A percentile compares a stretch with the other conserved stretches of the same genome.
Evolutionary conservation across 2,329 filamentous ascomycete genomes (phyloP).

Genomic region (Mollisiaceae sp.): DNA sequence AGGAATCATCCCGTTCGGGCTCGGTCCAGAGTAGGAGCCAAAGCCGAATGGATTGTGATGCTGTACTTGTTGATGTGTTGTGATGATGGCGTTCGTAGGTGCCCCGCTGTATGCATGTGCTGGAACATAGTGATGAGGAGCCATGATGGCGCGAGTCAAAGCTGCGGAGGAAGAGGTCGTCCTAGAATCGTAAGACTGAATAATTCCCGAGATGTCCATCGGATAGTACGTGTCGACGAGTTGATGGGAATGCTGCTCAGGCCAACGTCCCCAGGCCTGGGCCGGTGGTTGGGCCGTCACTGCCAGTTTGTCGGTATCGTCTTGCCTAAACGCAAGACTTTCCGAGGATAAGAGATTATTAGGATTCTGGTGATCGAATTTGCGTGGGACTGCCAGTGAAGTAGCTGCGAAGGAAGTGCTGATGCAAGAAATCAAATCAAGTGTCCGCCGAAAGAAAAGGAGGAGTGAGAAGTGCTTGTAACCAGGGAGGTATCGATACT

Average conservation of each 20-base stretch:
- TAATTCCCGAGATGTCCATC: constrained; percentile 53
- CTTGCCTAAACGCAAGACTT: constrained; percentile 44
- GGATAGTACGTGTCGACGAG: constrained; percentile 35
- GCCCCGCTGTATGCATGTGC: constrained; percentile 51
- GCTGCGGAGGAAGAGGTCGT: constrained; percentile 41
- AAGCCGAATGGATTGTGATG: constrained; percentile 52
- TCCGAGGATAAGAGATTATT: constrained; percentile 6
- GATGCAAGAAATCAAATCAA: constrained; percentile 21
- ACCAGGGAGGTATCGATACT: constrained; percentile 2
- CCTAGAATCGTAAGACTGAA: constrained; percentile 55
- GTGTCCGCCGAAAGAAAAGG: constrained; percentile 34
- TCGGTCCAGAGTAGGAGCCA: constrained; percentile 41
- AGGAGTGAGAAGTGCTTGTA: constrained; percentile 29
- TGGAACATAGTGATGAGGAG: constrained; percentile 53
- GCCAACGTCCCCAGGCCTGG: constrained; percentile 59
- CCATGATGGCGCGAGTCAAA: constrained; percentile 51
- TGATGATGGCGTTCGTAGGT: constrained; percentile 49
- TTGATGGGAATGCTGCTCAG: constrained; percentile 49
- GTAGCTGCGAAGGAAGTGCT: constrained; percentile 13
- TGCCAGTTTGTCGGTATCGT: constrained; percentile 50
- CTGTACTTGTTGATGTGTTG: constrained; percentile 45
- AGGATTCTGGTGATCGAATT: constrained; percentile 5
- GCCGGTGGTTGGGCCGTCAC: constrained; percentile 53
- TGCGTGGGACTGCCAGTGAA: constrained; percentile 7
- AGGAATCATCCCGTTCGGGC: constrained; percentile 38